phyloP scores from a whole-genome alignment of 441 rosid species.

The Gossypium schwendimanii region DNA sequence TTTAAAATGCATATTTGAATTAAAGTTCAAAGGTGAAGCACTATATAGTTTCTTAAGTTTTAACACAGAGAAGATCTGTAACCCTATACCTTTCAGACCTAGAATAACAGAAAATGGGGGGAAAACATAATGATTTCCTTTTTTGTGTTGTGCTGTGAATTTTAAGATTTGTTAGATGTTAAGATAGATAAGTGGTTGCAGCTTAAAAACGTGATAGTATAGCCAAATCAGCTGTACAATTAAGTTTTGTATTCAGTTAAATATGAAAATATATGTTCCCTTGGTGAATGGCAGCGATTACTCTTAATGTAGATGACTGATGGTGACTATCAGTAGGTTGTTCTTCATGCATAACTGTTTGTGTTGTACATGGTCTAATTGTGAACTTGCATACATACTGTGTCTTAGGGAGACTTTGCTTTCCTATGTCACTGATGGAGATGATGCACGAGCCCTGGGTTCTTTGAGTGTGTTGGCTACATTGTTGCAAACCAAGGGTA shows the following conservation, averaged over 20 bases:
- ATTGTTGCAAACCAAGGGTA: slow-evolving; percentile 98
- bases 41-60: not conserved
- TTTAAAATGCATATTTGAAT: not conserved
- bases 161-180: not conserved
- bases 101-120: not conserved
- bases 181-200: not conserved
- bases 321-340: not conserved
- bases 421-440: slow-evolving; percentile 56
- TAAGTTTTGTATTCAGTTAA: not conserved
- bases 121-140: not conserved
- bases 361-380: not conserved
- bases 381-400: slow-evolving; percentile 4
- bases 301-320: not conserved
- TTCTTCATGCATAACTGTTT: not conserved
- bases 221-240: not conserved
- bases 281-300: not conserved
- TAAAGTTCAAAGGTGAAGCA: not conserved
- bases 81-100: not conserved
- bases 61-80: not conserved
- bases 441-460: slow-evolving; percentile 74
- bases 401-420: slow-evolving; percentile 77
- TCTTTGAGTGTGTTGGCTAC: slow-evolving; percentile 88
- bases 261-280: not conserved
- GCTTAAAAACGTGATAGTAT: not conserved
- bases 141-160: not conserved